Evolutionary conservation across 352 stramenopile genomes (phyloP), one percentile per base, ranked within the genome.

Genomic region (Aphanomyces euteiches): DNA sequence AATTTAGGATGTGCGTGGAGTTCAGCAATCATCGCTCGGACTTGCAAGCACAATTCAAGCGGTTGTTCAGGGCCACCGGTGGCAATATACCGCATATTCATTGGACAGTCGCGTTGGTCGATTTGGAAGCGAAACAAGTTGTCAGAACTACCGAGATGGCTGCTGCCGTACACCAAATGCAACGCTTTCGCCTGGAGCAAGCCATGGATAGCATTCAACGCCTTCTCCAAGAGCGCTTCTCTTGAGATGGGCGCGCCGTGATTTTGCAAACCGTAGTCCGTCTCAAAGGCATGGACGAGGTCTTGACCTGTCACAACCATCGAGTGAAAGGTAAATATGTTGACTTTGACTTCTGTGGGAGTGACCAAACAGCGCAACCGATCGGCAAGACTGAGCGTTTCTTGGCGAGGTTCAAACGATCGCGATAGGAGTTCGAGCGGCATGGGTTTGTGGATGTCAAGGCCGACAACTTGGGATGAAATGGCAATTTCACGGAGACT

Each of bases 61-160:
- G 86, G 74, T 1, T 74, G 70, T 61, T 84, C 80, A 43, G 78
- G 71, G 5, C 80, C 72, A 3, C 73, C 65, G 38, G 86, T 76
- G 17, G 77, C 78, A 21, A 90, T 78, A 45, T 93, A 90, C 70
- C 89, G 89, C 72, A 87, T 88, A 68, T 95, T 95, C 2, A 94
- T 73, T 17, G 86, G 83, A 4, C 84, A 77, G 43, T 61, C 54
- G 10, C 47, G 43, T 57, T 93, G 83, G 50, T 95, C 87, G 28
- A 95, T 83, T 81, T 93, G 87, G 61, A 95, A 95, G 7, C 87
- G 85, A 50, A 92, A 66, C 58, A 87, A 91, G 19, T 86, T 91
- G 37, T 70, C 64, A 5, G 36, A 12, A 48, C 38, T 41, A 17
- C 36, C 64, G 64, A 60, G 40, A n/a, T 15, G 45, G 5, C 34